Evolutionary conservation across 106 monocot genomes (phyloP), one percentile per base, ranked within the genome.

Genomic region (Dendrobium nobile): DNA sequence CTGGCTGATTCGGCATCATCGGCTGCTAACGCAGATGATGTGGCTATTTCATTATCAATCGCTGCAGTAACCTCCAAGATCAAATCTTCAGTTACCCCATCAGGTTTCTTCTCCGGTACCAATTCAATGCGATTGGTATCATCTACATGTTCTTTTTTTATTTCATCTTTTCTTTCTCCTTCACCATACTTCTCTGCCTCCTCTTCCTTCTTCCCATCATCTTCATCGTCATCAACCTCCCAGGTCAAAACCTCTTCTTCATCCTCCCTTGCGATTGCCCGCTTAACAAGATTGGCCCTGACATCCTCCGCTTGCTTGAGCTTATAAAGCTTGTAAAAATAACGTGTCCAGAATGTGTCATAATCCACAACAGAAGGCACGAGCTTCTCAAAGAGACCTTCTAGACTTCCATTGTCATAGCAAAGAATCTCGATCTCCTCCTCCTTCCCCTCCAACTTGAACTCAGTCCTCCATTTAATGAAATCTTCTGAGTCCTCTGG

Each of bases 301-400:
- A 89, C 88, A 82, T 99, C 95, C 79, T 95, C 95, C 7, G 87
- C 93, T 82, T 87, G 91, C 86, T 89, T 93, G 78, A 99, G 87
- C 91, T 91, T 99, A 75, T 86, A 61, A 54, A 99, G 77, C 78
- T 84, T 88, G 77, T 93, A 99, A 78, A 87, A 99, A 76, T 99
- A 99, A 45, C 95, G 72, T 31, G 67, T 81, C 99, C 99, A 99
- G 77, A 99, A 99, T 0, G 87, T 90, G 10, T 88, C 90, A n/a
- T 91, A 80, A 64, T 95, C 93, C 42, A 99, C 87, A 11, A 82
- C 83, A 17, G 72, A 48, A 0, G 99, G 99, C 77, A 95, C 99
- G 26, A 99, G 73, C 81, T 82, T 93, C 77, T 88, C 88, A 16
- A 90, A 74, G 67, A 91, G 68, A 10, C 85, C 83, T 80, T 91